These are phyloP conservation scores for Phoenix dactylifera DNA, from an alignment of 176 grass and related monocot species.

Conservation along the genomic window DNA sequence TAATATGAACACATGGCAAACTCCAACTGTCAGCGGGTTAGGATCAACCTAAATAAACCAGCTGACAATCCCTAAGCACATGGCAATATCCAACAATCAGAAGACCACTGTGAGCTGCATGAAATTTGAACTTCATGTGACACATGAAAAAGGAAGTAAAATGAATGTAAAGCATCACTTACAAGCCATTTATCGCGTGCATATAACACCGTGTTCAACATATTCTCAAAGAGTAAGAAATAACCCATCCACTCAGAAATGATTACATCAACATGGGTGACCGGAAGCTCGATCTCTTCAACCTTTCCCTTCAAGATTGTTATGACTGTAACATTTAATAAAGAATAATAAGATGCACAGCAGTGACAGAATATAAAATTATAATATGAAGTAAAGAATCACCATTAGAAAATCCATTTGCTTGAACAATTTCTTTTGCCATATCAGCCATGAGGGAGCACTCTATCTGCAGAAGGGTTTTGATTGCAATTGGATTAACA, in stretches of 20 bases:
- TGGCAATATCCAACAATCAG: too few relatives aligned
- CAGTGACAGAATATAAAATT: not conserved
- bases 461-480: conserved; percentile 60
- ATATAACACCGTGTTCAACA: conserved; percentile 95
- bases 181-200: conserved; percentile 99
- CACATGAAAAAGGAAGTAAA: not conserved
- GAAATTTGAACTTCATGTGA: too few relatives aligned
- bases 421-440: conserved; percentile 85
- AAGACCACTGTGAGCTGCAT: too few relatives aligned
- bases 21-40: too few relatives aligned
- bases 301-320: conserved; percentile 94
- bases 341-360: conserved; percentile 1
- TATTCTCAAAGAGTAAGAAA: conserved; percentile 96
- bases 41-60: too few relatives aligned
- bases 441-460: conserved; percentile 97
- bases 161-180: conserved; percentile 23
- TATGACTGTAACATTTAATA: conserved; percentile 44
- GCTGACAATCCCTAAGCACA: too few relatives aligned
- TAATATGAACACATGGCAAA: too few relatives aligned
- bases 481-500: not conserved
- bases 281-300: conserved; percentile 92
- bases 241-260: conserved; percentile 99
- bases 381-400: conserved; percentile 8
- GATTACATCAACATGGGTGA: conserved; percentile 81
- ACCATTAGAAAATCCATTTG: conserved; percentile 87